These are phyloP conservation scores for Lathyrus aphaca DNA, from an alignment of 306 rosid genomes.

Conservation along the genomic window DNA sequence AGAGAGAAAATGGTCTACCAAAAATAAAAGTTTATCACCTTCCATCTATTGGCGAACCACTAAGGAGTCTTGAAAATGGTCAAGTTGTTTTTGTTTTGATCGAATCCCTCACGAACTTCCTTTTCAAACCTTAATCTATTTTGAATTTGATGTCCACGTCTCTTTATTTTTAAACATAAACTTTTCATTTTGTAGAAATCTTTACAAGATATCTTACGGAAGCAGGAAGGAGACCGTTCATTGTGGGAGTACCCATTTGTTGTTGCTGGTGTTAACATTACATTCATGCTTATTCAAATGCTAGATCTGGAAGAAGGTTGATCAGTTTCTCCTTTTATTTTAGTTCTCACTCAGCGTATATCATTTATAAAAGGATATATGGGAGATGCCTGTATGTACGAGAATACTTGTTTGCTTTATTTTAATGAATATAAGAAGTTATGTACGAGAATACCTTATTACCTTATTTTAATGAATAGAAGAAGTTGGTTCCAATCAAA, in stretches of 20 bases:
- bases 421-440: no score
- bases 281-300: conserved; percentile 98
- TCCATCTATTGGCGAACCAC: conserved; percentile 71
- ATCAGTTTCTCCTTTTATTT: conserved; percentile 34
- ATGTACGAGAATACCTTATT: no score
- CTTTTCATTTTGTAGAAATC: conserved; percentile 73
- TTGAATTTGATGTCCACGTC: conserved; percentile 23
- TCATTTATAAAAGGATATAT: conserved; percentile 27
- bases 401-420: conserved; percentile 17
- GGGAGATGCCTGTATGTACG: conserved; percentile 1
- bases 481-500: conserved; percentile 24
- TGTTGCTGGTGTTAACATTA: conserved; percentile 98
- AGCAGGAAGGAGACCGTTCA: conserved; percentile 97
- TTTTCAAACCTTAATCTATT: conserved; percentile 1
- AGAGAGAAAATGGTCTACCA: conserved; percentile 84
- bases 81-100: conserved; percentile 48
- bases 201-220: conserved; percentile 90
- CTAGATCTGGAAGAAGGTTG: conserved; percentile 98
- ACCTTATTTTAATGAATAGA: conserved; percentile 4
- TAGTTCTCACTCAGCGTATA: conserved; percentile 14
- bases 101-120: neutral
- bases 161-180: conserved; percentile 24
- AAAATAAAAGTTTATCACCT: conserved; percentile 69
- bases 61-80: conserved; percentile 62
- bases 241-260: conserved; percentile 99